phyloP scores from a whole-genome alignment of 148 eudicot genomes.

The Pharnaceum exiguum region DNA sequence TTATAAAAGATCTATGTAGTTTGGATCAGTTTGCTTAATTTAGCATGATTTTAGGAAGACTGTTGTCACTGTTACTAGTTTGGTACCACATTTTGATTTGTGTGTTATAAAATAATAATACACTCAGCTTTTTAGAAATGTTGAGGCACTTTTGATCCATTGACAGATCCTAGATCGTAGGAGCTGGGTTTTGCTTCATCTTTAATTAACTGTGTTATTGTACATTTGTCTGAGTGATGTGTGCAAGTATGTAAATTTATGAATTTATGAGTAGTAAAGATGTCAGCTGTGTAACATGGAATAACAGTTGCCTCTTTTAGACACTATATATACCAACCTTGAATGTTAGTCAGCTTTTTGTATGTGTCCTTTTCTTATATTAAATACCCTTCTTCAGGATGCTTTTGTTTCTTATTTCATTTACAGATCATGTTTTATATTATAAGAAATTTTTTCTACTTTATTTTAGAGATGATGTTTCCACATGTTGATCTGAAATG shows the following conservation, averaged over 20 bases:
- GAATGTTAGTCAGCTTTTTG: too few species aligned
- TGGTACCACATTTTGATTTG: background rate
- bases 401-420: too few species aligned
- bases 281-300: slow-evolving; percentile 7
- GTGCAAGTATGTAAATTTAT: too few species aligned
- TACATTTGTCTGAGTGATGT: background rate
- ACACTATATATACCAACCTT: background rate
- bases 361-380: background rate
- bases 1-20: too few species aligned
- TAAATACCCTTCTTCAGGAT: background rate
- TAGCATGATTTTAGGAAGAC: too few species aligned
- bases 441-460: too few species aligned
- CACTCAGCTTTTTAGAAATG: background rate
- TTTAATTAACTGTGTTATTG: background rate
- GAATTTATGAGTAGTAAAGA: background rate
- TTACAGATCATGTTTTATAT: too few species aligned
- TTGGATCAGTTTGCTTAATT: too few species aligned
- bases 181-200: background rate
- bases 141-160: background rate
- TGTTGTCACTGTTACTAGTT: background rate
- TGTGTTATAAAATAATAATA: background rate
- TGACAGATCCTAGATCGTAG: background rate
- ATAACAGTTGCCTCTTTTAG: background rate
- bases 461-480: too few species aligned
- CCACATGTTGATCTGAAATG: too few species aligned